Conservation (phyloP, 2,329 filamentous ascomycete species). For the Colletotrichum paranaense region DNA sequence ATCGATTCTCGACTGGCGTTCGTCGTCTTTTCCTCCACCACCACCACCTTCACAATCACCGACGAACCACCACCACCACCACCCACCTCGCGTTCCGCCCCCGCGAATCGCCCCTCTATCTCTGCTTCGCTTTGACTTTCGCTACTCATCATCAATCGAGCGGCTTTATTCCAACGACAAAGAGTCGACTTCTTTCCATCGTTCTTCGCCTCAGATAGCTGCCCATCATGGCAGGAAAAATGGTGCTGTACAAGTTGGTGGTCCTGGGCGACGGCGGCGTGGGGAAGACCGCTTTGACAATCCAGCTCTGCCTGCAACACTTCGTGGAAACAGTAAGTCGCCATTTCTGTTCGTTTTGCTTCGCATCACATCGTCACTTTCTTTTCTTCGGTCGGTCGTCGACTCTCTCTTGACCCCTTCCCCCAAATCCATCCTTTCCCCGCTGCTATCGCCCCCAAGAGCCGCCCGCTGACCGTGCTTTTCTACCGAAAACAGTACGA, state of each 20-base stretch:
- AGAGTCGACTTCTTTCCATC: slow-evolving; percentile 30
- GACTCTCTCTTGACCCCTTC: slow-evolving; percentile 16
- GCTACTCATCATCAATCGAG: slow-evolving; percentile 27
- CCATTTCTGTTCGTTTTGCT: not conserved
- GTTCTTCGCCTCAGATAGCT: slow-evolving; percentile 34
- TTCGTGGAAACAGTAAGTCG: slow-evolving; percentile 89
- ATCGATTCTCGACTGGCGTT: slow-evolving; percentile 28
- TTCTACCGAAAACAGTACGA: slow-evolving; percentile 70
- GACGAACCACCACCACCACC: slow-evolving; percentile 34
- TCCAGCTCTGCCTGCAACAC: slow-evolving; percentile 97
- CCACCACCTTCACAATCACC: slow-evolving; percentile 37
- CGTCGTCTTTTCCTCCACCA: slow-evolving; percentile 37
- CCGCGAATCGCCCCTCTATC: slow-evolving; percentile 28
- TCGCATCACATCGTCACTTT: slow-evolving; percentile 2
- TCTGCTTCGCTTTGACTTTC: slow-evolving; percentile 15
- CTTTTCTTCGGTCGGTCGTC: not conserved
- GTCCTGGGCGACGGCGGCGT: slow-evolving; percentile 94
- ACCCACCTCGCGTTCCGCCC: slow-evolving; percentile 26
- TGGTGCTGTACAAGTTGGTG: slow-evolving; percentile 96
- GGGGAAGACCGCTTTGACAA: slow-evolving; percentile 92
- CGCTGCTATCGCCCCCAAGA: slow-evolving; percentile 33
- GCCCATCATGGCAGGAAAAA: slow-evolving; percentile 83
- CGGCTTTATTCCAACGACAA: slow-evolving; percentile 7
- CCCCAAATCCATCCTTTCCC: slow-evolving; percentile 21
- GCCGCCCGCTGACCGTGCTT: slow-evolving; percentile 30